Evolutionary conservation across 2,329 filamentous ascomycete genomes (phyloP).

Genomic region (Aaosphaeria pasadenensis): DNA sequence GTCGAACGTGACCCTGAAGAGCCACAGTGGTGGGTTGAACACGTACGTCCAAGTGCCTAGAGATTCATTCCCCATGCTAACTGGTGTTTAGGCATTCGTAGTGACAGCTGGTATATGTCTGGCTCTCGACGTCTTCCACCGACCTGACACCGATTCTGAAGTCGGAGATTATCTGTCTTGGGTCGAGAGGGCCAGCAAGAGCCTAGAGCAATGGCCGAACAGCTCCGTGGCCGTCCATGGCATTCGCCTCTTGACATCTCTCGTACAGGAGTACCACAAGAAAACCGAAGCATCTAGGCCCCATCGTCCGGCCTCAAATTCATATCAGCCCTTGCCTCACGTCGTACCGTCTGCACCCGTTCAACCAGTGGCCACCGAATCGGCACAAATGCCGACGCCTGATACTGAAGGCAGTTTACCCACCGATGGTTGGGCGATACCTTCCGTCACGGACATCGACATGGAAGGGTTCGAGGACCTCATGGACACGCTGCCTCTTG

Average conservation of each 20-base stretch:
- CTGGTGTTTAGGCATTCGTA: slow-evolving; percentile 17
- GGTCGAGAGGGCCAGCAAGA: slow-evolving; percentile 30
- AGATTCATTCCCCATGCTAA: background rate
- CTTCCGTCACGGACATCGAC: slow-evolving; percentile 21
- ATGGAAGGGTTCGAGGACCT: slow-evolving; percentile 23
- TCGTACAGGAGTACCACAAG: slow-evolving; percentile 29
- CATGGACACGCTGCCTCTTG: slow-evolving; percentile 18
- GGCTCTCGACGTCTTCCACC: slow-evolving; percentile 26
- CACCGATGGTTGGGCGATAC: slow-evolving; percentile 11
- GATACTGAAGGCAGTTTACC: slow-evolving; percentile 1
- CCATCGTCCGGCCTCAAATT: slow-evolving; percentile 7
- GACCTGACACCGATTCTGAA: slow-evolving; percentile 17
- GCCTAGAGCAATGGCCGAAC: slow-evolving; percentile 31
- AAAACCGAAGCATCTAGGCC: slow-evolving; percentile 12
- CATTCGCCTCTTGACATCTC: slow-evolving; percentile 33
- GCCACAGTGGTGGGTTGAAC: slow-evolving; percentile 43
- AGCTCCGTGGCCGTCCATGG: slow-evolving; percentile 41
- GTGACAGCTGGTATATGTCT: slow-evolving; percentile 29
- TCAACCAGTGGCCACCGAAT: slow-evolving; percentile 1
- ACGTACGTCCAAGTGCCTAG: slow-evolving; percentile 10
- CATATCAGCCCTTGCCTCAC: background rate
- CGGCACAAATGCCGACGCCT: slow-evolving; percentile 2
- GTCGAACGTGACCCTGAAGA: slow-evolving; percentile 33
- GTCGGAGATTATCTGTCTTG: slow-evolving; percentile 20
- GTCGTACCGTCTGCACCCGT: slow-evolving; percentile 6